phyloP scores from a whole-genome alignment of 2,329 filamentous ascomycete species.

The Triangularia setosa region DNA sequence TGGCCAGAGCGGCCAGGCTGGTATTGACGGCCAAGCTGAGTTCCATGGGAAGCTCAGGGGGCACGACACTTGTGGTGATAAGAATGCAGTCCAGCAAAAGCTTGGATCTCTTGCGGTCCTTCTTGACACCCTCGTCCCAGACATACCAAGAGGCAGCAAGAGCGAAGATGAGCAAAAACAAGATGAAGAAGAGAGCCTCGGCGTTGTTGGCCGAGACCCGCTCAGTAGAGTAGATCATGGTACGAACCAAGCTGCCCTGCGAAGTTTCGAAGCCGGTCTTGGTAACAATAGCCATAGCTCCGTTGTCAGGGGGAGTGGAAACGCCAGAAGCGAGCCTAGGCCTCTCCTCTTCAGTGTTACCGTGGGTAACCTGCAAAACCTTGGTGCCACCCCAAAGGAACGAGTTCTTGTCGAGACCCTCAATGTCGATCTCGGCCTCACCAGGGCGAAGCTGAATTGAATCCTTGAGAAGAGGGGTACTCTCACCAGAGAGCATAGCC shows the following conservation, averaged over 20 bases:
- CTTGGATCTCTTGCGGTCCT: conserved; percentile 95
- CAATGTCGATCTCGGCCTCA: conserved; percentile 76
- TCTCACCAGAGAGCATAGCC: conserved; percentile 98
- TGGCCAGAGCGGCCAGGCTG: conserved; percentile 87
- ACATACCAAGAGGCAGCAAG: conserved; percentile 98
- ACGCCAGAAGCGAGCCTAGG: conserved; percentile 72
- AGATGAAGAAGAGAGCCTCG: conserved; percentile 93
- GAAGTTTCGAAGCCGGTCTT: conserved; percentile 99
- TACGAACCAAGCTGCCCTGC: conserved; percentile 93
- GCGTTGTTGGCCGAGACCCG: conserved; percentile 97
- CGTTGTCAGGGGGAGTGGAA: conserved; percentile 81
- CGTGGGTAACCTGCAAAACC: conserved; percentile 90
- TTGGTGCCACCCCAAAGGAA: conserved; percentile 98
- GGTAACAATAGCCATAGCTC: conserved; percentile 87
- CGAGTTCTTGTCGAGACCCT: conserved; percentile 92
- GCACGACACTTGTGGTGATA: conserved; percentile 95
- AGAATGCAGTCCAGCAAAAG: conserved; percentile 95
- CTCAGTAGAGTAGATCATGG: conserved; percentile 99
- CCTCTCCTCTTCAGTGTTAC: conserved; percentile 69
- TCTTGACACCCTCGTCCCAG: conserved; percentile 92
- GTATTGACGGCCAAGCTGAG: conserved; percentile 96
- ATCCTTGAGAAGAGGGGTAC: conserved; percentile 93
- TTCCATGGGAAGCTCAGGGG: conserved; percentile 98
- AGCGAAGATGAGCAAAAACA: conserved; percentile 94
- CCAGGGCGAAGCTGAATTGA: conserved; percentile 85